Conservation (phyloP, 2,329 filamentous ascomycete genomes). For the Colletotrichum lentis region DNA sequence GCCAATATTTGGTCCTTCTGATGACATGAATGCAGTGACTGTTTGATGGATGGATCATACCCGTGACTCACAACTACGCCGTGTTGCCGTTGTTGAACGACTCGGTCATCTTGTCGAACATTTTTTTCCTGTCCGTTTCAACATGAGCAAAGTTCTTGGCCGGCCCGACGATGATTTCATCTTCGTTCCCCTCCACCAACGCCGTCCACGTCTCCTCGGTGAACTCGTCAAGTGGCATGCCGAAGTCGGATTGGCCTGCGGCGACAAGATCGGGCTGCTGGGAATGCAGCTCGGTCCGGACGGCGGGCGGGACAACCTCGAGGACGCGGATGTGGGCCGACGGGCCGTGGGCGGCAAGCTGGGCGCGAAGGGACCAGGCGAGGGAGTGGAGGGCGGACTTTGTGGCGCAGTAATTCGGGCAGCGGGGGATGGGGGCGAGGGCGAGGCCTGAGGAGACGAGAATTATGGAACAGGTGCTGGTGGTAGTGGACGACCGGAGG, state of each 20-base stretch:
- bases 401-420: slow-evolving; percentile 61
- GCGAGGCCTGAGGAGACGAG: slow-evolving; percentile 55
- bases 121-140: slow-evolving; percentile 22
- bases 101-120: slow-evolving; percentile 24
- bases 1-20: not conserved
- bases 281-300: slow-evolving; percentile 60
- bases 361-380: slow-evolving; percentile 53
- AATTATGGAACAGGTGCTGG: slow-evolving; percentile 41
- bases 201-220: slow-evolving; percentile 56
- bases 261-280: slow-evolving; percentile 48
- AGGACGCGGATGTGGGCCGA: slow-evolving; percentile 53
- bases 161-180: slow-evolving; percentile 42
- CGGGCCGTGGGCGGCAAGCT: slow-evolving; percentile 47
- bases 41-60: too few species aligned
- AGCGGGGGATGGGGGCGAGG: slow-evolving; percentile 55
- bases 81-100: slow-evolving; percentile 16
- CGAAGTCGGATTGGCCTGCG: slow-evolving; percentile 46
- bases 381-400: slow-evolving; percentile 63
- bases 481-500: slow-evolving; percentile 26
- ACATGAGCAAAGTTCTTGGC: slow-evolving; percentile 27
- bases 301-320: slow-evolving; percentile 58
- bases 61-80: not conserved
- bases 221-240: slow-evolving; percentile 53
- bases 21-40: not conserved
- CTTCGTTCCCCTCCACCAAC: slow-evolving; percentile 52